Conservation (phyloP, 1,139 yeast species). For the Diutina rugosa region DNA sequence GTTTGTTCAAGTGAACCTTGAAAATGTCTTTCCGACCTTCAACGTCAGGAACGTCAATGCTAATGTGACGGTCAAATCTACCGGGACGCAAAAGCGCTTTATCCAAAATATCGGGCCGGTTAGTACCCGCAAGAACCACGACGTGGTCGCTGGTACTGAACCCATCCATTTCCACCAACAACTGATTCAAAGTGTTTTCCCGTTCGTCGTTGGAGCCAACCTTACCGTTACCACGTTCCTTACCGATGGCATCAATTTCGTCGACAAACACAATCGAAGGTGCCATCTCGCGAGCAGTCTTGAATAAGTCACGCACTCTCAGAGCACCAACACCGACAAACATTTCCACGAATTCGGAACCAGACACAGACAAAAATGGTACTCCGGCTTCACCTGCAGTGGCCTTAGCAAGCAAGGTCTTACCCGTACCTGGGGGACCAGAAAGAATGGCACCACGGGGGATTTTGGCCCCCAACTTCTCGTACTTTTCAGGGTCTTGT, state of each 20-base stretch:
- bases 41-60: conserved; percentile 63
- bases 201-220: conserved; percentile 70
- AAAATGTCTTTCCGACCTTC: conserved; percentile 71
- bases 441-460: conserved; percentile 77
- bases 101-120: conserved; percentile 68
- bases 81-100: conserved; percentile 74
- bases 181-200: conserved; percentile 68
- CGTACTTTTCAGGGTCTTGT: conserved; percentile 63
- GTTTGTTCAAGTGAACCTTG: conserved; percentile 51
- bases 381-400: conserved; percentile 84
- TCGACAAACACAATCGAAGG: conserved; percentile 73
- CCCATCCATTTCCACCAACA: conserved; percentile 79
- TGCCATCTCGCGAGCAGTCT: conserved; percentile 69
- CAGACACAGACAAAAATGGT: conserved; percentile 72
- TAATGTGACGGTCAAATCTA: conserved; percentile 68
- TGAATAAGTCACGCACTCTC: conserved; percentile 69
- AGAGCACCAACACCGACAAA: conserved; percentile 80
- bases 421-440: conserved; percentile 86
- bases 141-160: conserved; percentile 64
- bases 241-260: conserved; percentile 81
- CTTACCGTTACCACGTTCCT: conserved; percentile 48
- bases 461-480: conserved; percentile 67
- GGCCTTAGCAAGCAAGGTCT: conserved; percentile 67
- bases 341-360: conserved; percentile 74
- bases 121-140: conserved; percentile 75